Percentiles rank a stretch among this genome's conserved stretches.
phyloP scores from a whole-genome alignment of 2,329 filamentous ascomycete species.

The Exophiala sp. region DNA sequence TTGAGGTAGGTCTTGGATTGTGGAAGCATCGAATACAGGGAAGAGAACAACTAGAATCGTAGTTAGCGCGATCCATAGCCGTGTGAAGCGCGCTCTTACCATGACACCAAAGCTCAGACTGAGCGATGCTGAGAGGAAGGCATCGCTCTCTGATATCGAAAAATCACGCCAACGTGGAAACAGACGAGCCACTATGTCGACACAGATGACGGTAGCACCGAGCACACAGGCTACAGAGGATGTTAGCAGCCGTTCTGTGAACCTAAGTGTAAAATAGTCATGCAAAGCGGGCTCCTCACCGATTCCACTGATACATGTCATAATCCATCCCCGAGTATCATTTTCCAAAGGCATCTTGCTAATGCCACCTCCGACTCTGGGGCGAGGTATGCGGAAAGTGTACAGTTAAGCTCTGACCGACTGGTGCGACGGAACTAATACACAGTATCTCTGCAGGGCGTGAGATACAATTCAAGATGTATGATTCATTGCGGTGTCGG shows the following conservation, averaged over 20 bases:
- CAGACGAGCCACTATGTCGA: constrained; percentile 69
- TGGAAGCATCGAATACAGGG: constrained; percentile 87
- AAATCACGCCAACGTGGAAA: constrained; percentile 72
- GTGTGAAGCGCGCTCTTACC: constrained; percentile 47
- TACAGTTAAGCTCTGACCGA: not conserved
- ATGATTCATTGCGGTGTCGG: too few relatives aligned
- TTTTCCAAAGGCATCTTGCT: constrained; percentile 46
- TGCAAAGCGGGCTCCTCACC: constrained; percentile 41
- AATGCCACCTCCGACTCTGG: not conserved
- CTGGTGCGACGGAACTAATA: not conserved
- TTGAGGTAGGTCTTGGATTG: constrained; percentile 73
- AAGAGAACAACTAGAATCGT: constrained; percentile 68
- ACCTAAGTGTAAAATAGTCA: not conserved
- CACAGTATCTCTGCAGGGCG: not conserved
- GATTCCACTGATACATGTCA: constrained; percentile 75
- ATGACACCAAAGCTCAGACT: constrained; percentile 95
- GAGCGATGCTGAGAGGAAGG: constrained; percentile 78
- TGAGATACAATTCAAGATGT: not conserved
- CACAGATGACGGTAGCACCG: constrained; percentile 77
- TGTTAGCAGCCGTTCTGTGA: constrained; percentile 12
- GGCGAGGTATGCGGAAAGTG: not conserved
- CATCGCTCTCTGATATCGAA: constrained; percentile 80
- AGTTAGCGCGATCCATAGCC: constrained; percentile 2
- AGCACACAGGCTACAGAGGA: constrained; percentile 52
- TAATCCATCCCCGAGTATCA: constrained; percentile 89